Evolutionary conservation across 371 early-diverging fungal genomes (phyloP), one percentile per base, ranked within the genome.

Genomic region (Mucor irregularis): DNA sequence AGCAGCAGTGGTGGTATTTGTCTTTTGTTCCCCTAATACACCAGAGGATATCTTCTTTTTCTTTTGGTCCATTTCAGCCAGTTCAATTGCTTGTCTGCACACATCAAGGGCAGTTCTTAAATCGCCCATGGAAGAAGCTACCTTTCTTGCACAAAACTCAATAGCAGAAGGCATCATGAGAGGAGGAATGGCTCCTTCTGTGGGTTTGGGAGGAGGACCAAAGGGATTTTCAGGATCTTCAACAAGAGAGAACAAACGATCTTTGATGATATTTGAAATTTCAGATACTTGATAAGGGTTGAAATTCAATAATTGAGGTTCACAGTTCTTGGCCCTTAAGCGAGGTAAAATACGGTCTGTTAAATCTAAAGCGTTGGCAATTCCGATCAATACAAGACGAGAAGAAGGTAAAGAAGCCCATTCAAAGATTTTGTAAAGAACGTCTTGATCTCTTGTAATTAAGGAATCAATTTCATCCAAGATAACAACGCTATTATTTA

Each of bases 391-490:
- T 0, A 85, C 85, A 44, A 96, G 66, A 0, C 82, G 79, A 31
- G 93, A 89, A 6, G 72, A 58, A 4, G 84, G 76, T 28, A 76
- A 58, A 5, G 71, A 75, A 0, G 90, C 79, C 85, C 87, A 88
- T 61, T 90, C 91, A 69, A 96, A 96, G n/a, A 97, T 65, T 22
- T 88, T 83, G 68, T 96, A 94, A 11, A 96, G 71, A 1, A 91
- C 87, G n/a, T 90, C 89, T 62, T 91, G 90, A 52, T 91, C 86
- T 56, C 73, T 76, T 16, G 92, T 88, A 25, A 90, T 57, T 33
- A 97, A 74, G 10, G 91, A 86, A 66, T 97, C 97, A 53, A 96
- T 88, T 69, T 97, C 98, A 69, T 97, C 98, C 35, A 97, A 78
- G 2, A 97, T 74, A 2, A 94, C 81, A 22, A 92, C 78, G 64